Conservation (phyloP, 139 green algal species). For the Chloropicon primus region DNA sequence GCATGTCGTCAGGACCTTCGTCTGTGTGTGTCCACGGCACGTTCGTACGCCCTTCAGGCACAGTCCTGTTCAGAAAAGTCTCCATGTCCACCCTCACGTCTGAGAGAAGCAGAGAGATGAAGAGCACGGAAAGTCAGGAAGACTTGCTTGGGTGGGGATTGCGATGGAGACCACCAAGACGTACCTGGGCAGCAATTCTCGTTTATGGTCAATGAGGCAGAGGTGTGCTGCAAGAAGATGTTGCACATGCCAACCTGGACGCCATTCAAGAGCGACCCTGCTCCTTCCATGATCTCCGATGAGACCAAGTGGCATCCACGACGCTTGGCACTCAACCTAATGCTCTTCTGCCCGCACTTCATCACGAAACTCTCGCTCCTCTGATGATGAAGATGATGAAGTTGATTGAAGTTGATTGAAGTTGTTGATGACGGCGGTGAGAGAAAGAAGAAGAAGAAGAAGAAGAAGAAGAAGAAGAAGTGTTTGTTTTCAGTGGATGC, state of each 20-base stretch:
- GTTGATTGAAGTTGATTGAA: no score
- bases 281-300: slow-evolving; percentile 25
- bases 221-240: slow-evolving; percentile 50
- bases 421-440: no score
- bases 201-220: slow-evolving; percentile 49
- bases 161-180: slow-evolving; percentile 11
- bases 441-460: no score
- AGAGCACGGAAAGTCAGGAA: neutral
- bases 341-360: slow-evolving; percentile 21
- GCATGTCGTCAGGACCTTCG: slow-evolving; percentile 50
- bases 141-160: neutral
- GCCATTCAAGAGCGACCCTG: slow-evolving; percentile 5
- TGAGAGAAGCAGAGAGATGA: neutral
- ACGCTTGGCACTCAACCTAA: slow-evolving; percentile 19
- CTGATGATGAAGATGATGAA: no score
- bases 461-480: no score
- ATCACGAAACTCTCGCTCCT: no score
- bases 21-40: slow-evolving; percentile 47
- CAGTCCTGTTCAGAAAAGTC: slow-evolving; percentile 39
- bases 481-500: no score
- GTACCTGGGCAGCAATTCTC: slow-evolving; percentile 19
- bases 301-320: slow-evolving; percentile 39
- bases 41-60: slow-evolving; percentile 37
- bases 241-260: slow-evolving; percentile 30
- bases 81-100: slow-evolving; percentile 52